phyloP scores from a whole-genome alignment of 306 rosid genomes.

The Cicer arietinum region DNA sequence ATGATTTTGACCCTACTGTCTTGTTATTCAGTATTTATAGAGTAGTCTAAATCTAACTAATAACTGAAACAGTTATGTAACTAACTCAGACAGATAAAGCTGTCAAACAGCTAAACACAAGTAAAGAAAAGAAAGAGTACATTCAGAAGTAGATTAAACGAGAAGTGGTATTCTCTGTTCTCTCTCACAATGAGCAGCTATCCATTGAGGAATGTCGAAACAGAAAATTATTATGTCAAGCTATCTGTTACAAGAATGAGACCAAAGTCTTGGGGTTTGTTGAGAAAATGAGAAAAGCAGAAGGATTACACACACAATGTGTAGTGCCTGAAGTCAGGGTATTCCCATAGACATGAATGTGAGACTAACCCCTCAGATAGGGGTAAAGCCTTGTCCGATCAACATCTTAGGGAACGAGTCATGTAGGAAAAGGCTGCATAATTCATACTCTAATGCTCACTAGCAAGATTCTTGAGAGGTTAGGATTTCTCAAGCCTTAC shows the following conservation, averaged over 20 bases:
- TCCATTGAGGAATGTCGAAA: background rate
- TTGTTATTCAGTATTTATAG: background rate
- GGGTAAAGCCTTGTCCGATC: background rate
- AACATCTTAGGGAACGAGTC: background rate
- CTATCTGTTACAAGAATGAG: background rate
- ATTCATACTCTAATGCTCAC: background rate
- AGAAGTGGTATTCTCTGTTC: slow-evolving; percentile 1
- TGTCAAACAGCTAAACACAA: background rate
- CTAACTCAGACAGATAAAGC: background rate
- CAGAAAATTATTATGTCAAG: slow-evolving; percentile 1
- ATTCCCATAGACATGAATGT: slow-evolving; percentile 10
- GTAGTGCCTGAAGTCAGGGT: background rate
- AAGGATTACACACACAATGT: background rate
- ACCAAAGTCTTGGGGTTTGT: slow-evolving; percentile 14
- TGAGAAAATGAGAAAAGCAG: slow-evolving; percentile 15
- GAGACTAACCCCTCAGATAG: slow-evolving; percentile 4
- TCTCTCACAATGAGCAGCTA: slow-evolving; percentile 12
- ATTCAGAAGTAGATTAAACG: background rate
- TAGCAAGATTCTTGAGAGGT: background rate
- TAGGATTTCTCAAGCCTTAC: background rate
- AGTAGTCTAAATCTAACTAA: background rate
- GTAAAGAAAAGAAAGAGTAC: background rate
- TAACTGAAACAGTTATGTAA: background rate
- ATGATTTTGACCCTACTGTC: background rate
- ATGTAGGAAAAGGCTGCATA: background rate